Base-by-base conservation (phyloP, 2,329 filamentous ascomycete species). In the Penicillium sp. region DNA sequence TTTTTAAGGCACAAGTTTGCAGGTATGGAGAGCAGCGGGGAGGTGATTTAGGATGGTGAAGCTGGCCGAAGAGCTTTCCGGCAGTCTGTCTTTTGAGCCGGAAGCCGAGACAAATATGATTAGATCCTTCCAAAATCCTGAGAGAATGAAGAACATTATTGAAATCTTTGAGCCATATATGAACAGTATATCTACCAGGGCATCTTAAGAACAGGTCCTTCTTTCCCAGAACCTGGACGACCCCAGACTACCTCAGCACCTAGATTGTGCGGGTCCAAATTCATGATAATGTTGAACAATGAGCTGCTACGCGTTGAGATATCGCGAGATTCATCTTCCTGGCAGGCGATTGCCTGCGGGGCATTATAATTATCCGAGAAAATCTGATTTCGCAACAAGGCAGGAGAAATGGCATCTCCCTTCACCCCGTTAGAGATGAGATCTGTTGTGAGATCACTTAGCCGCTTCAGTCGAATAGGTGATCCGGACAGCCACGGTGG, bases 281-380 rank as follows among this genome's bases (percentile, higher is more conserved):
- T 68, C 73, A 76, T 78, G 24, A 77, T 68, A 42, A 79, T 79
- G 28, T 77, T 77, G 55, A 78, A 79, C 35, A 78, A 64, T 8
- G 76, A 73, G 49, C 68, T 75, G 33, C 68, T 74, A 9, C 74
- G 71, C 12, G 65, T 70, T 13, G 72, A 71, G 5, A 70, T 65
- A 40, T 73, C 70, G 1, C 65, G 66, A 5, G 51, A 57, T 3
- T 68, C 64, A 61, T 77, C 73, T 40, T 75, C 72, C 17, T 71
- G 64, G 17, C 73, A 72, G 55, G 75, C 78, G 42, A 80, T 79
- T 1, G 76, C 71, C 58, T 75, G 71, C 1, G 75, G 75, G 1
- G 71, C 66, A 64, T 78, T 78, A 40, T 69, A 73, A 2, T 68
- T 68, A 67, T 80, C 78, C 2, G 73, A 75, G 59, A 79, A 80